Conservation (phyloP, 2,329 filamentous ascomycete species). For the Teratosphaeriaceae sp. region DNA sequence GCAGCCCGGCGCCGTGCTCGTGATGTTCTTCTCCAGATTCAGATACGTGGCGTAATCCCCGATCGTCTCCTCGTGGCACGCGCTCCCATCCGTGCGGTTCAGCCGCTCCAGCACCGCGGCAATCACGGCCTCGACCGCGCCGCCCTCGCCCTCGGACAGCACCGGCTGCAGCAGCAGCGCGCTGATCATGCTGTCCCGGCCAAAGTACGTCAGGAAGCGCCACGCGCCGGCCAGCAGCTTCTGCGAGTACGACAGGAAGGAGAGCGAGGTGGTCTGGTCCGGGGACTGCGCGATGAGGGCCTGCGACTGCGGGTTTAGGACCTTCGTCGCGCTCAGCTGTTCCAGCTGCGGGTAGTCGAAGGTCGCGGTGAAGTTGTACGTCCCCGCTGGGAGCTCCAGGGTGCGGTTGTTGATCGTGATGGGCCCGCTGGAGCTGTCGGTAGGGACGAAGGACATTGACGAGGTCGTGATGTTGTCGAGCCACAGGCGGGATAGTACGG, state of each 20-base stretch:
- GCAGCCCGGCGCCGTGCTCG: constrained; percentile 48
- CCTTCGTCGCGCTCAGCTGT: constrained; percentile 44
- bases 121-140: constrained; percentile 56
- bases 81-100: constrained; percentile 53
- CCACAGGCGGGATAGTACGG: constrained; percentile 50
- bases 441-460: constrained; percentile 43
- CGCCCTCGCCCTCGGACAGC: constrained; percentile 48
- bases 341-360: constrained; percentile 57
- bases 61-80: constrained; percentile 60
- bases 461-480: constrained; percentile 56
- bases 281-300: constrained; percentile 41
- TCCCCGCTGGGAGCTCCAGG: constrained; percentile 45
- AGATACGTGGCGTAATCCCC: constrained; percentile 59
- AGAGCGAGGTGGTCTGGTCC: constrained; percentile 47
- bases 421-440: constrained; percentile 17
- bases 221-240: constrained; percentile 60
- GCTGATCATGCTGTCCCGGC: constrained; percentile 58
- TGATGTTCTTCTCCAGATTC: constrained; percentile 48
- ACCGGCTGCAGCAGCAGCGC: constrained; percentile 52
- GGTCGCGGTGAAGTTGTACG: constrained; percentile 52
- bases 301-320: constrained; percentile 44
- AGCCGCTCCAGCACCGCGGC: constrained; percentile 55
- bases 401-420: constrained; percentile 39
- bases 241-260: constrained; percentile 57
- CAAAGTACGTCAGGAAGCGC: constrained; percentile 62